Conservation (phyloP, 2,329 filamentous ascomycete species). For the Dothistroma septosporum region DNA sequence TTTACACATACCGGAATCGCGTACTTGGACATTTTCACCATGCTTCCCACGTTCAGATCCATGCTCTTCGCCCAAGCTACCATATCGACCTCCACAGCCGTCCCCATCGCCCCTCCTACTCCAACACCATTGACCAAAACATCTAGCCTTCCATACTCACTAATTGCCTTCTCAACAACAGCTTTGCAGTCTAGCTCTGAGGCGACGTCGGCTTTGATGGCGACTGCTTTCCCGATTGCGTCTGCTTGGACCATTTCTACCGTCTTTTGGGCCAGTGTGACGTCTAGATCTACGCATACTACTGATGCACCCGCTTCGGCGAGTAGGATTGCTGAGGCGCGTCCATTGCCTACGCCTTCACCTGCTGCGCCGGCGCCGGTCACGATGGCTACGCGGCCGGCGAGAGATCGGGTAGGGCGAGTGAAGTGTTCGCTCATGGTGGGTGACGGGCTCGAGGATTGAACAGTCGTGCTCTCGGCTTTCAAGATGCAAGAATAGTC, state of each 20-base stretch:
- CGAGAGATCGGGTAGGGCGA: constrained; percentile 40
- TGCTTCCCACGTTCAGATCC: constrained; percentile 60
- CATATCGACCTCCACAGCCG: constrained; percentile 59
- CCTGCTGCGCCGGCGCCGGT: constrained; percentile 56
- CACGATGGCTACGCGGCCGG: constrained; percentile 50
- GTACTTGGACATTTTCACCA: constrained; percentile 61
- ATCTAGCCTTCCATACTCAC: constrained; percentile 54
- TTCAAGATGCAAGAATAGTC: not conserved
- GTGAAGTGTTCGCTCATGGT: constrained; percentile 28
- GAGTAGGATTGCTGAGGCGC: constrained; percentile 56
- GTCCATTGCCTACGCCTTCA: constrained; percentile 59
- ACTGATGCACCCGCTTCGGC: constrained; percentile 57
- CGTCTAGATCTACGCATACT: constrained; percentile 55
- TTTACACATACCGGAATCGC: constrained; percentile 43
- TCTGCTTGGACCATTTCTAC: constrained; percentile 49
- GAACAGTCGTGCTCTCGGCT: not conserved
- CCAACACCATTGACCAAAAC: constrained; percentile 65
- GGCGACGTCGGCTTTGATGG: constrained; percentile 54
- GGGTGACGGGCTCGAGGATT: not conserved
- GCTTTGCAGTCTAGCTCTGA: constrained; percentile 48
- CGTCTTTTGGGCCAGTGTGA: constrained; percentile 50
- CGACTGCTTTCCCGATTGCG: constrained; percentile 40
- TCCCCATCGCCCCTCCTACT: constrained; percentile 55
- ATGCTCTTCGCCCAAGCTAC: constrained; percentile 54
- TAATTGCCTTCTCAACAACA: constrained; percentile 41